phyloP scores from a whole-genome alignment of 2,329 filamentous ascomycete genomes.

The Mycogone perniciosa region DNA sequence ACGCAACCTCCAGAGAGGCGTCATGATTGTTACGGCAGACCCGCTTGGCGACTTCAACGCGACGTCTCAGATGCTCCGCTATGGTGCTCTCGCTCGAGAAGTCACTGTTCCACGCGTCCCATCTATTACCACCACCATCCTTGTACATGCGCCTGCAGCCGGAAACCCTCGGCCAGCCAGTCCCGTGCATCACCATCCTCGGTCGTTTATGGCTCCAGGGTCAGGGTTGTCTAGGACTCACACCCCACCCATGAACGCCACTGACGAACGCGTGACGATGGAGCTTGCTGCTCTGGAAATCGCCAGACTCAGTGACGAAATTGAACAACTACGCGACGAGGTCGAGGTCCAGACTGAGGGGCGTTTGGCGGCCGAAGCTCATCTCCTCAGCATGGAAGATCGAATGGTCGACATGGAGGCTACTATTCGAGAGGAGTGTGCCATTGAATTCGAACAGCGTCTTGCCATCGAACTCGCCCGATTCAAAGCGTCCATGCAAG shows the following conservation, averaged over 20 bases:
- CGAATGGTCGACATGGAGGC: slow-evolving; percentile 65
- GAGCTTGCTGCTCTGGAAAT: slow-evolving; percentile 79
- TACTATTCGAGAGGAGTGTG: slow-evolving; percentile 83
- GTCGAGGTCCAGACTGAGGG: slow-evolving; percentile 65
- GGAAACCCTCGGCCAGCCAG: slow-evolving; percentile 21
- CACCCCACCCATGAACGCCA: slow-evolving; percentile 32
- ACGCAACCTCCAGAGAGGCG: slow-evolving; percentile 73
- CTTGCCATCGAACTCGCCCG: slow-evolving; percentile 68
- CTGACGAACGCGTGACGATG: slow-evolving; percentile 62
- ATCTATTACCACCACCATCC: slow-evolving; percentile 69
- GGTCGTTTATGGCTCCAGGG: slow-evolving; percentile 37
- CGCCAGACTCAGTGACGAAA: slow-evolving; percentile 62
- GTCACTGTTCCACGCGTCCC: slow-evolving; percentile 87
- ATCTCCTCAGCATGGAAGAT: slow-evolving; percentile 64
- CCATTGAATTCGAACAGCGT: slow-evolving; percentile 73
- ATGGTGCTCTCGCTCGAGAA: slow-evolving; percentile 86
- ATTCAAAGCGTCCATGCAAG: slow-evolving; percentile 74
- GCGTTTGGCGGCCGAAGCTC: slow-evolving; percentile 65
- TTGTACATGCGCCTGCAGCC: slow-evolving; percentile 30
- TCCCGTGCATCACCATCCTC: slow-evolving; percentile 29
- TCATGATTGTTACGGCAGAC: slow-evolving; percentile 96
- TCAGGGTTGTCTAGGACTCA: slow-evolving; percentile 32
- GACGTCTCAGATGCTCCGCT: slow-evolving; percentile 90
- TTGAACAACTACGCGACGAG: slow-evolving; percentile 65
- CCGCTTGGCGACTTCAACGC: slow-evolving; percentile 92